phyloP scores from a whole-genome alignment of 352 stramenopile genomes.

The Plasmopara muralis region DNA sequence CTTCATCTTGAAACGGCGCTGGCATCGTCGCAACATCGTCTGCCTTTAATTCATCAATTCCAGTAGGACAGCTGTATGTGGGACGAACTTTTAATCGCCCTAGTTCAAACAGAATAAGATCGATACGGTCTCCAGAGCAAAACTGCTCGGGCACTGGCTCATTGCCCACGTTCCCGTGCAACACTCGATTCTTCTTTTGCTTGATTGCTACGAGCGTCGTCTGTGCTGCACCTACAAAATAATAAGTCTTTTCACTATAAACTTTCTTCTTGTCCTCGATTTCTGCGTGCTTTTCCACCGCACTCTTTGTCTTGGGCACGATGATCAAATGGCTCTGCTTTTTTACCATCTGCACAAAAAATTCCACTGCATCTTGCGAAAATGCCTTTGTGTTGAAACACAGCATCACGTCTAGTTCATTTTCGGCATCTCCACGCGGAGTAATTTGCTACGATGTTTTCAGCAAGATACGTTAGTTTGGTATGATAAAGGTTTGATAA shows the following conservation, averaged over 20 bases:
- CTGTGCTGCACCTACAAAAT: conserved; percentile 46
- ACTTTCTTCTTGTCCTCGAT: conserved; percentile 16
- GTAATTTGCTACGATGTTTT: conserved; percentile 45
- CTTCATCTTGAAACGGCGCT: conserved; percentile 52
- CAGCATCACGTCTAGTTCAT: conserved; percentile 66
- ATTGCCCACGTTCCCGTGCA: conserved; percentile 38
- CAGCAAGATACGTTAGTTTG: conserved; percentile 10
- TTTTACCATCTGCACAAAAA: conserved; percentile 61
- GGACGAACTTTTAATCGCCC: conserved; percentile 41
- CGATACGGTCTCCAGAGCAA: conserved; percentile 64
- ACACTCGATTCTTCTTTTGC: conserved; percentile 41
- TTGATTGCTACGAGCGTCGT: conserved; percentile 54
- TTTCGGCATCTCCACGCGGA: conserved; percentile 39
- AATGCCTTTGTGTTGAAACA: conserved; percentile 65
- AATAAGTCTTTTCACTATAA: conserved; percentile 29
- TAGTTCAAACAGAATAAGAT: conserved; percentile 71
- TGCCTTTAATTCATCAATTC: conserved; percentile 2
- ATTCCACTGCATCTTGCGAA: conserved; percentile 37
- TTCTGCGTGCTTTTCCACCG: conserved; percentile 27
- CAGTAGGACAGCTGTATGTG: conserved; percentile 10
- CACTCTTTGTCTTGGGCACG: conserved; percentile 35
- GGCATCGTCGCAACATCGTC: conserved; percentile 25
- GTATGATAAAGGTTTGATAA: not conserved
- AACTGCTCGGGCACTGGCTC: conserved; percentile 41
- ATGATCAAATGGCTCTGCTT: conserved; percentile 57